Evolutionary conservation across 306 rosid genomes (phyloP), one percentile per base, ranked within the genome.

Genomic region (Trifolium dubium): DNA sequence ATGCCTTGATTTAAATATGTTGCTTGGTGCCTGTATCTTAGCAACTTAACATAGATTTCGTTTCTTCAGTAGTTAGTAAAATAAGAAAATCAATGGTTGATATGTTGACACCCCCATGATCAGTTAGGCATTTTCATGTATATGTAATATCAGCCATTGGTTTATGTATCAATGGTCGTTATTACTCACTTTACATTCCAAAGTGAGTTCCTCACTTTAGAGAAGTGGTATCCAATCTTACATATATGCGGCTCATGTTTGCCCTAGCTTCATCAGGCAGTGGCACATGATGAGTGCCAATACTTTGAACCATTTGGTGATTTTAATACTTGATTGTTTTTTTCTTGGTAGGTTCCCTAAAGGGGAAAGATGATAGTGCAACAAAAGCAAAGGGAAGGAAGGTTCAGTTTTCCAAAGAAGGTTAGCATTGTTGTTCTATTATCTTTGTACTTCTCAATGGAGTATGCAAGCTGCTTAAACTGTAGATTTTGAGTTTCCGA

Each of bases 291-390:
- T 11, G 43, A 17, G 30, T 69, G 59, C 50, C 11, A 54, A 69
- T 84, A 12, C 43, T 70, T 62, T 69, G 29, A 77, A 73, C 35
- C 65, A 46, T 40, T 59, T 40, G 69, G 19, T 63, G 43, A 62
- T 74, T 47, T 80, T 49, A 44, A 46, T 6, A 41, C 46, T 77
- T 60, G 31, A 41, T 35, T 80, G 23, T 47, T 9, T 61, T 72
- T 71, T 23, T 61, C 55, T 74, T 61, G 78, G 47, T 41, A 88
- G 96, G 83, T 71, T 60, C 88, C 64, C 35, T 81, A 10, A 89
- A 87, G 80, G 97, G 97, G 69, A 94, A 84, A 81, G 96, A 88
- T 70, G 97, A 89, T 70, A 86, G 88, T 85, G 76, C 93, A 34
- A 14, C 87, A 58, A 91, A 88, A 29, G 79, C 82, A 67, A 89